A percentile compares a stretch with the other conserved stretches of the same genome.
phyloP scores from a whole-genome alignment of 805 yeast genomes.

The Maudiozyma bulderi region DNA sequence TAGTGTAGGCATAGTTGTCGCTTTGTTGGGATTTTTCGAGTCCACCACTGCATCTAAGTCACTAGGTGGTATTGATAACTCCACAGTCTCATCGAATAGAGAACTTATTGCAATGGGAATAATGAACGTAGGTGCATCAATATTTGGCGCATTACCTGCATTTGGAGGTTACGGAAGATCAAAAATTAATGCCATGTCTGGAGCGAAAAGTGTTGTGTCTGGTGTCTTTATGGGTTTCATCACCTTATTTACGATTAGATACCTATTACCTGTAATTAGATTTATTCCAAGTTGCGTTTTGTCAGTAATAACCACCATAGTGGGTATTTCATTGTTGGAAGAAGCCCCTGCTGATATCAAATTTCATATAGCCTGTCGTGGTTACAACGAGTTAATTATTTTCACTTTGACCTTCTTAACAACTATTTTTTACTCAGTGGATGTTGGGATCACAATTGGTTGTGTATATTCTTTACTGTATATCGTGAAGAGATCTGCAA shows the following conservation, averaged over 20 bases:
- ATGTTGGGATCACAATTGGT: conserved; percentile 85
- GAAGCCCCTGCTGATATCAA: conserved; percentile 74
- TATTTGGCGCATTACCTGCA: conserved; percentile 66
- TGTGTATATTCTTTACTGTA: conserved; percentile 68
- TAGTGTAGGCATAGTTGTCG: conserved; percentile 65
- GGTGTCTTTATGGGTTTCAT: conserved; percentile 74
- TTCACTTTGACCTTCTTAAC: conserved; percentile 53
- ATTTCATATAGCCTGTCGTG: conserved; percentile 65
- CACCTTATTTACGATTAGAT: conserved; percentile 56
- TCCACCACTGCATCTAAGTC: conserved; percentile 89
- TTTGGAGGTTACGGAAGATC: conserved; percentile 96
- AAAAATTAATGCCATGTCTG: conserved; percentile 76
- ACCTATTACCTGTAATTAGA: conserved; percentile 52
- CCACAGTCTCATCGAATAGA: conserved; percentile 66
- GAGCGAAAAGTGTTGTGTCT: conserved; percentile 79
- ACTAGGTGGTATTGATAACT: conserved; percentile 60
- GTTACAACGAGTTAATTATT: conserved; percentile 67
- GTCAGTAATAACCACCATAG: conserved; percentile 68
- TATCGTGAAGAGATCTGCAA: conserved; percentile 70
- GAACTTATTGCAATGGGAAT: conserved; percentile 85
- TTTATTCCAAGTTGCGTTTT: conserved; percentile 72
- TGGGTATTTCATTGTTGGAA: conserved; percentile 67
- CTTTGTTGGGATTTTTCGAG: conserved; percentile 85
- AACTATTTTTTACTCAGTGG: conserved; percentile 69
- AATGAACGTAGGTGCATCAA: conserved; percentile 54